Evolutionary conservation across 1,284 basidiomycete genomes (phyloP), one percentile per base, ranked within the genome.

Genomic region (Mrakiaceae sp.): DNA sequence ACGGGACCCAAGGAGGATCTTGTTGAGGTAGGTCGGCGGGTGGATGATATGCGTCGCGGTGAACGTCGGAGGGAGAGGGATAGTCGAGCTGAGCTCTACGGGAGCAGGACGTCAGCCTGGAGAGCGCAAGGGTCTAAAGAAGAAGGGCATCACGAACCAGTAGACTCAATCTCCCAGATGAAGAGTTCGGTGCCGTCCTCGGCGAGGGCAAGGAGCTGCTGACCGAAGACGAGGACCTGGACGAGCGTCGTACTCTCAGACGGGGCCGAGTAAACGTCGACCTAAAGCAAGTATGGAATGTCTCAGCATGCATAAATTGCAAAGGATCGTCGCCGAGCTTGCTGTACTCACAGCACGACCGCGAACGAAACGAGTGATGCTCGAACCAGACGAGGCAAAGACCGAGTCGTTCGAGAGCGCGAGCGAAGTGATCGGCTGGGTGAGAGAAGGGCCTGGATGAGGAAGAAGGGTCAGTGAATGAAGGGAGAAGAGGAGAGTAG

Each of bases 21-120:
- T 98, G 80, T 99, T 98, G 63, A 99, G 77, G 76, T 98, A 98
- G 4, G 96, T 98, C 0, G 92, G 87, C 0, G 96, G 96, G 75
- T 99, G 96, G 5, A 97, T 80, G 44, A 97, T 77, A 16, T 81
- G 82, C 9, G 84, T 88, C 8, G 95, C 94, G 1, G 85, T 87
- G 74, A 98, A 98, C 5, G 53, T 87, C 84, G 60, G 39, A 39
- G 64, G 56, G 70, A 93, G 94, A 60, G 85, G 79, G 57, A 96
- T 83, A 9, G 81, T 82, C 3, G 78, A 78, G 61, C 84, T 79
- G 10, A 88, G 74, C 59, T 78, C 86, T 87, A 67, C 4, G 62
- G 10, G 50, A 53, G 12, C 43, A 67, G 47, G 5, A 72, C 60
- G 51, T 69, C 67, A 6, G 56, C 42, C 1, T 9, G 2, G 43